Conservation (phyloP, 345 rosid species). For the Camelina hispida region DNA sequence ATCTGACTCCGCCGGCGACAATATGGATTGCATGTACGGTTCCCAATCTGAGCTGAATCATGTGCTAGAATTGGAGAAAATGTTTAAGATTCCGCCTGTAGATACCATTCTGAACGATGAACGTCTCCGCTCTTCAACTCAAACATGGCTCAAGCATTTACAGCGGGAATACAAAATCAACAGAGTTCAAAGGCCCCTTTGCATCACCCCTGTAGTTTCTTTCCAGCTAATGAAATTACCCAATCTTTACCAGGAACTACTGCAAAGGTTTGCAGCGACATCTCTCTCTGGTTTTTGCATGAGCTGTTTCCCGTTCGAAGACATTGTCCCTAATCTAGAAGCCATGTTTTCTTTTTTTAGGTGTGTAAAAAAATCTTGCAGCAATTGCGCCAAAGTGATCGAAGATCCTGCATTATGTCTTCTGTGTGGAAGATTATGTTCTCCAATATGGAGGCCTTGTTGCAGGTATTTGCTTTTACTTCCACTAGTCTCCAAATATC, state of each 20-base stretch:
- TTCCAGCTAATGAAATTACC: conserved; percentile 89
- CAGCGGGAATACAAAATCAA: conserved; percentile 48
- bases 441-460: conserved; percentile 71
- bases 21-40: conserved; percentile 47
- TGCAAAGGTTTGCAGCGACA: conserved; percentile 66
- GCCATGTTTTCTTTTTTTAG: conserved; percentile 47
- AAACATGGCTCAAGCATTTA: conserved; percentile 76
- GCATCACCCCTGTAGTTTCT: conserved; percentile 68
- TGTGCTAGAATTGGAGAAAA: conserved; percentile 66
- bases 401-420: conserved; percentile 86
- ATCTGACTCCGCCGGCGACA: conserved; percentile 43
- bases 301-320: neutral
- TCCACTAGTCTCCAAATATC: conserved; percentile 23
- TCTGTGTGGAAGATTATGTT: conserved; percentile 90
- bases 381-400: conserved; percentile 56
- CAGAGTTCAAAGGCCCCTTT: conserved; percentile 46
- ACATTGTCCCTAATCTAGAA: conserved; percentile 26
- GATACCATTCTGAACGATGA: conserved; percentile 62
- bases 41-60: conserved; percentile 58
- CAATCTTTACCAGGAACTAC: conserved; percentile 75
- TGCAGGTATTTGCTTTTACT: conserved; percentile 67
- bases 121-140: conserved; percentile 50
- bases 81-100: conserved; percentile 76
- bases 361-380: conserved; percentile 75
- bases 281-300: conserved; percentile 29